phyloP scores from a whole-genome alignment of 257 asterid genomes.

The Penstemon barbatus region DNA sequence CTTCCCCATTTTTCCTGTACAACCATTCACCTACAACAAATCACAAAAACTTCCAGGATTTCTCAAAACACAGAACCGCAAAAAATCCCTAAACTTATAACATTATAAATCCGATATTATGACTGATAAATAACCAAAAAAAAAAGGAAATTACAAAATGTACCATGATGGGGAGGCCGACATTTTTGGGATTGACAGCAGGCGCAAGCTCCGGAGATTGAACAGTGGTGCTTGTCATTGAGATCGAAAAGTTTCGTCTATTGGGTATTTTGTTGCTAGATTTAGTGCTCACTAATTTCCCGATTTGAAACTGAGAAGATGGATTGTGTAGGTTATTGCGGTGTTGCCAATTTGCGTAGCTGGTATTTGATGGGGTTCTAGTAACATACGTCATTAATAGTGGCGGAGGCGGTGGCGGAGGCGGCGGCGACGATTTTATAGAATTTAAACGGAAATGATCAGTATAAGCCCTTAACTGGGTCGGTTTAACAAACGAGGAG shows the following conservation, averaged over 20 bases:
- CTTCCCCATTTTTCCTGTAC: conserved; percentile 91
- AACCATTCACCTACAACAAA: conserved; percentile 72
- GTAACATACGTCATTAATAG: conserved; percentile 39
- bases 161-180: conserved; percentile 57
- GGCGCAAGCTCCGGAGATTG: conserved; percentile 31
- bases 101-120: neutral
- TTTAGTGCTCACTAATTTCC: conserved; percentile 1
- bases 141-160: neutral
- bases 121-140: neutral
- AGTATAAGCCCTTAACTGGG: neutral
- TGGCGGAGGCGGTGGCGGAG: neutral
- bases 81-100: neutral
- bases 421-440: neutral
- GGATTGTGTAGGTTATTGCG: conserved; percentile 29
- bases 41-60: conserved; percentile 13
- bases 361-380: conserved; percentile 34
- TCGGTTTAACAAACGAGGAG: neutral
- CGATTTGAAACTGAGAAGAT: conserved; percentile 19
- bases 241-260: conserved; percentile 30
- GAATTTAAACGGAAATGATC: neutral
- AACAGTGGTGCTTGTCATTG: conserved; percentile 32
- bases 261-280: conserved; percentile 20
- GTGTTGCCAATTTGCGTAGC: conserved; percentile 24
- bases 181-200: conserved; percentile 21
- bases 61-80: conserved; percentile 1